Evolutionary conservation across 306 rosid genomes (phyloP).

Genomic region (Prunus mongolica): DNA sequence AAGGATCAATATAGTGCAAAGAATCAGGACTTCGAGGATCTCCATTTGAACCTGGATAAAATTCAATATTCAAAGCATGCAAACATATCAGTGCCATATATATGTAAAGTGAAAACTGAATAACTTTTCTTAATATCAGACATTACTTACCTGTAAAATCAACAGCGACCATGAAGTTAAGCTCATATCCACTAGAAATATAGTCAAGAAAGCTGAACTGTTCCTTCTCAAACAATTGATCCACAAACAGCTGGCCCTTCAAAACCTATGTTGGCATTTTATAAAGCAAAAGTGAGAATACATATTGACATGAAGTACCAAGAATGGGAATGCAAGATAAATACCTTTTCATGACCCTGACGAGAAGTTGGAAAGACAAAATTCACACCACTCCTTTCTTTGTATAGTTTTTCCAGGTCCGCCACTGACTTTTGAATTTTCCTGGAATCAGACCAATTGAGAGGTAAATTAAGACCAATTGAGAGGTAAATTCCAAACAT

Average conservation of each 20-base stretch:
- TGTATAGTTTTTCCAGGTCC: constrained; percentile 57
- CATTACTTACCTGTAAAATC: constrained; percentile 70
- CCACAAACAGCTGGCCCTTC: constrained; percentile 81
- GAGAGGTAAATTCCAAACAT: constrained; percentile 10
- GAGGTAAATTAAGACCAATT: constrained; percentile 14
- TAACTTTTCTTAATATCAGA: not conserved
- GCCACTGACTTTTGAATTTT: constrained; percentile 64
- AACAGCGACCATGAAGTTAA: constrained; percentile 90
- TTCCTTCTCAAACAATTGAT: constrained; percentile 55
- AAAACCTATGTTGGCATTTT: constrained; percentile 38
- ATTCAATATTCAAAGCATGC: constrained; percentile 10
- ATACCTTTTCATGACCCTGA: constrained; percentile 55
- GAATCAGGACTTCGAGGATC: constrained; percentile 53
- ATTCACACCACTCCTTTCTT: constrained; percentile 43
- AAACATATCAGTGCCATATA: not conserved
- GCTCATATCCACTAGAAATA: constrained; percentile 81
- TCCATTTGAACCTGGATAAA: constrained; percentile 79
- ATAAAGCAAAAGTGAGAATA: constrained; percentile 5
- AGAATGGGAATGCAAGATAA: constrained; percentile 1
- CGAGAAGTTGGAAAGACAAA: constrained; percentile 43
- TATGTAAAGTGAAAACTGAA: not conserved
- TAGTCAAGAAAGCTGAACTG: constrained; percentile 81
- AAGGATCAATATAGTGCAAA: constrained; percentile 57
- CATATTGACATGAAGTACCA: not conserved
- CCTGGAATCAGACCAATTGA: constrained; percentile 31